Evolutionary conservation across 2,329 filamentous ascomycete species (phyloP).

Genomic region (Talaromyces islandicus): DNA sequence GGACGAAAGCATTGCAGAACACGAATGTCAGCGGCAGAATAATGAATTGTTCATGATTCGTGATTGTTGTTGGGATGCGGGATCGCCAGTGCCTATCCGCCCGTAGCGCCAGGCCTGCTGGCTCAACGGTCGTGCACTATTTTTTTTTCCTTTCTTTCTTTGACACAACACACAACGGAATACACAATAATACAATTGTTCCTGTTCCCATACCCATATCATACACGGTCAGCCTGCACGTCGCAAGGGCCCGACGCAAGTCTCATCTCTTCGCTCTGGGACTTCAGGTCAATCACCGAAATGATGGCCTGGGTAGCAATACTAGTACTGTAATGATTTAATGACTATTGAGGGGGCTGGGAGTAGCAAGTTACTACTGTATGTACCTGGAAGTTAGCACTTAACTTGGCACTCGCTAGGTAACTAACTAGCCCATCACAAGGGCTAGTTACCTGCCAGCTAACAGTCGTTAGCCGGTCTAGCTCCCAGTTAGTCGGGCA

Average conservation of each 20-base stretch:
- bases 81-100: slow-evolving; percentile 9
- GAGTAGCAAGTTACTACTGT: too few species aligned
- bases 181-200: background rate
- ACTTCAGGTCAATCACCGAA: background rate
- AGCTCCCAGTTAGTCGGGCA: background rate
- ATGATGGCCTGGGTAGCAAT: background rate
- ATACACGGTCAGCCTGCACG: background rate
- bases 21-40: background rate
- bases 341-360: background rate
- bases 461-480: background rate
- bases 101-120: slow-evolving; percentile 1
- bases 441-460: too few species aligned
- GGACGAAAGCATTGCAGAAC: too few species aligned
- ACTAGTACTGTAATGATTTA: too few species aligned
- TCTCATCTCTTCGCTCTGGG: background rate
- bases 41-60: background rate
- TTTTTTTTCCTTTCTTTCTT: background rate
- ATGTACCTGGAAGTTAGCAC: too few species aligned
- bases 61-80: background rate
- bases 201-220: background rate
- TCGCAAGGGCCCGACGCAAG: background rate
- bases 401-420: background rate
- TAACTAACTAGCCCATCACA: background rate
- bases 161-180: background rate
- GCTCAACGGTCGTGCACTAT: background rate